A percentile compares a stretch with the other conserved stretches of the same genome.
Evolutionary conservation across 306 rosid species (phyloP).

Genomic region (Trichosanthes truncata): DNA sequence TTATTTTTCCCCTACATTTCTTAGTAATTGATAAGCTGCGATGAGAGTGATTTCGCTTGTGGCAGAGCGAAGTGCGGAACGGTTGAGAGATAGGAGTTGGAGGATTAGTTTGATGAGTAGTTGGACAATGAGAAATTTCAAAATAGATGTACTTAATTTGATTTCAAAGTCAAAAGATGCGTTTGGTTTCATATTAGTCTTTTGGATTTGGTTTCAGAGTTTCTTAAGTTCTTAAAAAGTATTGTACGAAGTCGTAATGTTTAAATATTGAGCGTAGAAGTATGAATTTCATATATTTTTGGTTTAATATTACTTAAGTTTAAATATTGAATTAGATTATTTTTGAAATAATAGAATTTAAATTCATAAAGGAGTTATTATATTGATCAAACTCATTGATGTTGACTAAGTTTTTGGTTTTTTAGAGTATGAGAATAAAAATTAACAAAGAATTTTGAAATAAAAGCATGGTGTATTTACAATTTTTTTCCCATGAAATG

Average conservation of each 20-base stretch:
- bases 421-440: background rate
- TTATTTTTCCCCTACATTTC: background rate
- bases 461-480: background rate
- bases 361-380: background rate
- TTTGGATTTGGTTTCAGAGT: background rate
- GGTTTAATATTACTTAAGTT: background rate
- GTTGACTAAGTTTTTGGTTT: background rate
- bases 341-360: background rate
- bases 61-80: background rate
- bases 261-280: background rate
- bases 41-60: background rate
- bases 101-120: background rate
- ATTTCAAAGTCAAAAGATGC: background rate
- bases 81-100: background rate
- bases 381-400: background rate
- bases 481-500: background rate
- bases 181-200: background rate
- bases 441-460: background rate
- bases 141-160: background rate
- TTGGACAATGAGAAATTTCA: background rate
- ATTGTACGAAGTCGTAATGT: background rate
- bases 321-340: background rate
- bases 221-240: background rate
- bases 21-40: background rate
- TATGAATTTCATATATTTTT: background rate